phyloP scores from a whole-genome alignment of 2,329 filamentous ascomycete species.

The Ceratocystis variospora region DNA sequence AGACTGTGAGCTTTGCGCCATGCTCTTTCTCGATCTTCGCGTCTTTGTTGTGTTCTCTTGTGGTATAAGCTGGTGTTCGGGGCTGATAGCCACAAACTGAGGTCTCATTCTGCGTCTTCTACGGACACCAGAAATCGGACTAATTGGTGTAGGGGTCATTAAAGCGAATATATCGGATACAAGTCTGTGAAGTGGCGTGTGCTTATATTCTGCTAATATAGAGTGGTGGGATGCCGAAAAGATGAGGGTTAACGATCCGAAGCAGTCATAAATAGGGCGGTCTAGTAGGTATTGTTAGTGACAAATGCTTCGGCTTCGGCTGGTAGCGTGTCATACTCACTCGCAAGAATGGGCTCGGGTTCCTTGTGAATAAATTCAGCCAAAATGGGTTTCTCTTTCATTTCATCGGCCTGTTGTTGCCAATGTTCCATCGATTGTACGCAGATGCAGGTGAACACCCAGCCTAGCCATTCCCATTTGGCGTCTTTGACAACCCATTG shows the following conservation, averaged over 20 bases:
- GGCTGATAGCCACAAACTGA: not conserved
- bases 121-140: not conserved
- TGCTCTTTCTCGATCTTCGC: not conserved
- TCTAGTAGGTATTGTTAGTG: constrained; percentile 25
- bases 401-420: constrained; percentile 35
- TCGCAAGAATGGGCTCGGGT: constrained; percentile 32
- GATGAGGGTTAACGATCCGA: constrained; percentile 36
- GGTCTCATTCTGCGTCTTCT: not conserved
- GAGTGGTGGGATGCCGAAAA: constrained; percentile 36
- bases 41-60: not conserved
- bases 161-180: constrained; percentile 36
- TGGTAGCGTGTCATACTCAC: constrained; percentile 27
- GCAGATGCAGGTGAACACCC: constrained; percentile 42
- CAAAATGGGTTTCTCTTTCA: constrained; percentile 29
- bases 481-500: constrained; percentile 36
- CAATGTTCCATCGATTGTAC: constrained; percentile 39
- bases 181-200: constrained; percentile 43
- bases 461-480: constrained; percentile 34
- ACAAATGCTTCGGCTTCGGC: constrained; percentile 8
- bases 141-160: not conserved
- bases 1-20: not conserved
- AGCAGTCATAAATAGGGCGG: constrained; percentile 47
- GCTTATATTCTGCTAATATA: constrained; percentile 41
- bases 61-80: constrained; percentile 22
- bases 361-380: constrained; percentile 38